Base-by-base conservation (phyloP, 2,329 filamentous ascomycete genomes). In the Ophiosphaerella herpotricha region DNA sequence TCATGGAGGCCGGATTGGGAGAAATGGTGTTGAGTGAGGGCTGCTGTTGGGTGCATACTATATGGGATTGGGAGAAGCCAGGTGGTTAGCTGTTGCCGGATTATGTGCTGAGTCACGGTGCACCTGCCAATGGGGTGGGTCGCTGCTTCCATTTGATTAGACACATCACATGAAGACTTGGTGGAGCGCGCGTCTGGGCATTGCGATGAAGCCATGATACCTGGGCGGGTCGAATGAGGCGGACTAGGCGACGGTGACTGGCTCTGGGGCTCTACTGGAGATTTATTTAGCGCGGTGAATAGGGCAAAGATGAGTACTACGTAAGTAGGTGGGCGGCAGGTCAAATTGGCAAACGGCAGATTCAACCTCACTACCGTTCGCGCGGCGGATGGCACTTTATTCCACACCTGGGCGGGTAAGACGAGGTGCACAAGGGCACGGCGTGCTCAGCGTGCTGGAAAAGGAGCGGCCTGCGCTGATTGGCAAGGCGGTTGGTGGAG, bases 121-220 rank as follows among this genome's bases (percentile, higher is more conserved):
- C 4, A 46, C 47, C 39, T 50, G 47, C 44, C 49, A 52, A 44
- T 51, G 36, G 46, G 40, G 43, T 46, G 43, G 50, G 42, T 46
- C 54, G 48, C 39, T 24, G 39, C 36, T 53, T 54, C 39, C 31
- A 54, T 60, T 63, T 63, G 54, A 60, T 29, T 5, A 29, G 11
- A 29, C 26, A 29, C 4, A 7, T 8, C 7, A 29, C 26, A 29
- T 8, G 18, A 21, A 5, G 18, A 4, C 18, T 21, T 52, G 47
- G 43, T 47, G 18, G 60, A 59, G 61, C 58, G 61, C 61, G 61
- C 61, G 61, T 58, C 43, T 61, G 44, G 54, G 54, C 43, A 55
- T 55, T 58, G 33, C 54, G 34, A 33, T 54, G 47, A 52, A 60
- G 55, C 49, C 48, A 50, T 54, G 31, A 50, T 49, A 48, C 31